Percentiles rank a stretch among this genome's conserved stretches.
Evolutionary conservation across 306 rosid genomes (phyloP).

Genomic region (Luffa acutangula): DNA sequence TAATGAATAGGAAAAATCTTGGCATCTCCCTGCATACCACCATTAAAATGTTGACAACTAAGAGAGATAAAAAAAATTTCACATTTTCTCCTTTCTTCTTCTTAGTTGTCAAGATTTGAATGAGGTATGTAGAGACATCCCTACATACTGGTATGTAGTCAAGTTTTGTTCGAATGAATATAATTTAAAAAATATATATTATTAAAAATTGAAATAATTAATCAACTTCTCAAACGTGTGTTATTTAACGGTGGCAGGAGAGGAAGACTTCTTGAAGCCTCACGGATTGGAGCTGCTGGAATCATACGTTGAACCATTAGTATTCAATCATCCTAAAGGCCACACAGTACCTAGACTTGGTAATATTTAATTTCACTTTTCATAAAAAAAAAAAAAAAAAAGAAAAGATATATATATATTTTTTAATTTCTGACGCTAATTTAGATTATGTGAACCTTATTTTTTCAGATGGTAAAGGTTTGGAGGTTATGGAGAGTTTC

Average conservation of each 20-base stretch:
- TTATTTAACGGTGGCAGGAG: conserved; percentile 31
- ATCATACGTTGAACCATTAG: conserved; percentile 37
- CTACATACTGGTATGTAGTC: no score
- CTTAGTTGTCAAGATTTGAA: no score
- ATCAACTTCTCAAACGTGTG: background rate
- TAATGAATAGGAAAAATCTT: no score
- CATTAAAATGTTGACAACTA: no score
- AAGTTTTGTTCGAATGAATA: background rate
- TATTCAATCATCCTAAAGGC: conserved; percentile 76
- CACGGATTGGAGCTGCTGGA: conserved; percentile 42
- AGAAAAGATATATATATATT: background rate
- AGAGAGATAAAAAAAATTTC: no score
- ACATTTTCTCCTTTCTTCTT: no score
- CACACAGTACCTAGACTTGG: conserved; percentile 75
- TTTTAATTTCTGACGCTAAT: background rate
- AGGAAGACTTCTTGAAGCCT: conserved; percentile 56
- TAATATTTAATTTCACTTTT: conserved; percentile 7
- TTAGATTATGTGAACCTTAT: background rate
- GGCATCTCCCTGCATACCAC: no score
- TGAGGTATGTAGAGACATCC: no score
- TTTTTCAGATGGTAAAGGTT: background rate
- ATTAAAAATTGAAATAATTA: background rate
- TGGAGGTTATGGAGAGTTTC: conserved; percentile 7
- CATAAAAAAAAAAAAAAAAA: no score
- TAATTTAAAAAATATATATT: background rate